Conservation (phyloP, 2,329 filamentous ascomycete genomes). For the Niveomyces coronatus region DNA sequence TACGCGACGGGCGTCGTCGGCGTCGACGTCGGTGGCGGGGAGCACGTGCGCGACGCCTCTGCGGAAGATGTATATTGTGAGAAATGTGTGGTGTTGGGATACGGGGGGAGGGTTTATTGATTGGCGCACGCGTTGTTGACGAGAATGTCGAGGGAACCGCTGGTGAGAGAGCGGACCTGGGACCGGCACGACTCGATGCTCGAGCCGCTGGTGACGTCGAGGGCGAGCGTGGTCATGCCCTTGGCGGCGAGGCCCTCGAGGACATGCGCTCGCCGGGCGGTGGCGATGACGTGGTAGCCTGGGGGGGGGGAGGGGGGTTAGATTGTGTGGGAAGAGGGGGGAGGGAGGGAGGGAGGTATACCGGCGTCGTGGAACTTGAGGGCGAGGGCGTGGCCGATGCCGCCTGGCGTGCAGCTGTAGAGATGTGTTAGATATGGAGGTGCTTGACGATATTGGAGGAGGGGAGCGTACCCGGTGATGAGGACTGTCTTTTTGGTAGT, state of each 20-base stretch:
- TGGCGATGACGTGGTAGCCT: constrained; percentile 47
- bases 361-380: constrained; percentile 29
- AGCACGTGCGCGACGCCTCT: constrained; percentile 42
- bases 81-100: neutral
- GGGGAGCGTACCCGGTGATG: neutral
- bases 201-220: constrained; percentile 42
- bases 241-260: constrained; percentile 33
- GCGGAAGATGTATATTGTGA: neutral
- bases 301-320: neutral
- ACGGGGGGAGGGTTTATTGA: too few species aligned
- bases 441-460: neutral
- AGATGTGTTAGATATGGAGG: neutral
- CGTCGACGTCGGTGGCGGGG: constrained; percentile 40
- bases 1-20: constrained; percentile 41
- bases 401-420: constrained; percentile 20
- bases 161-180: constrained; percentile 36
- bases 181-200: constrained; percentile 40
- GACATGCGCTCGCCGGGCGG: constrained; percentile 40
- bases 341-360: neutral
- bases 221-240: constrained; percentile 38
- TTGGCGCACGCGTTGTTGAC: constrained; percentile 46
- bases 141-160: constrained; percentile 45
- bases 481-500: neutral
- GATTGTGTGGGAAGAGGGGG: neutral
- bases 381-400: constrained; percentile 38